These are phyloP conservation scores for Leccinum fallax DNA, from an alignment of 1,284 basidiomycete species.

Conservation along the genomic window DNA sequence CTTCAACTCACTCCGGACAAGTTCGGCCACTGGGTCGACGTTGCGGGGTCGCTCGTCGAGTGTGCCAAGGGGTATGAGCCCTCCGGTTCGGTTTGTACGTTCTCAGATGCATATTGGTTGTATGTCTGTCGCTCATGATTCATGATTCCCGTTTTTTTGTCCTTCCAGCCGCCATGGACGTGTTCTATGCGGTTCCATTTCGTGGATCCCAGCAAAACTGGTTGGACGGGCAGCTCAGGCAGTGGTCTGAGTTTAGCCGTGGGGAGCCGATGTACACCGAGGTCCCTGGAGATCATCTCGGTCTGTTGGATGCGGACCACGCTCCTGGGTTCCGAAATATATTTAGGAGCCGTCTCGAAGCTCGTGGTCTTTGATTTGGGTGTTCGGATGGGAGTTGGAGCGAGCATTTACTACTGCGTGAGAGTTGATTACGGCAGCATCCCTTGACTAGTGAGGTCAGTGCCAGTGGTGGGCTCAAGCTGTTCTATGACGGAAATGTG, in stretches of 20 bases:
- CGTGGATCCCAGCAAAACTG: slow-evolving; percentile 24
- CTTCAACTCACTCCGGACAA: slow-evolving; percentile 29
- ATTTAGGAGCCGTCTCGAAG: background rate
- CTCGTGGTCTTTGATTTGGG: background rate
- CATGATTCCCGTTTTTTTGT: background rate
- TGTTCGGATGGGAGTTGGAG: background rate
- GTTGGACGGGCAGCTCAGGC: slow-evolving; percentile 7
- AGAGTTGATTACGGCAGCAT: background rate
- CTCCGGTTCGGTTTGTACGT: slow-evolving; percentile 26
- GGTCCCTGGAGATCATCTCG: background rate
- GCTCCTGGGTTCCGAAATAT: background rate
- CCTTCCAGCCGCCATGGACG: slow-evolving; percentile 16
- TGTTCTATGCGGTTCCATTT: slow-evolving; percentile 30
- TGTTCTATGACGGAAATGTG: background rate
- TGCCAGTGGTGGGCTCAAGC: background rate
- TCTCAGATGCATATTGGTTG: background rate
- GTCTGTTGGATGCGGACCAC: background rate
- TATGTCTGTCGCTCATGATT: background rate
- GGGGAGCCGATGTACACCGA: background rate
- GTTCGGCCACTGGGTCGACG: slow-evolving; percentile 30
- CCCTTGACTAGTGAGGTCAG: background rate
- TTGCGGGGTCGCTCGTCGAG: slow-evolving; percentile 30
- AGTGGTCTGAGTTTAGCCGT: background rate
- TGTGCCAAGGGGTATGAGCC: slow-evolving; percentile 30
- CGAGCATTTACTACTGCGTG: background rate